phyloP scores from a whole-genome alignment of 2,329 filamentous ascomycete species.

The Lithohypha guttulata region DNA sequence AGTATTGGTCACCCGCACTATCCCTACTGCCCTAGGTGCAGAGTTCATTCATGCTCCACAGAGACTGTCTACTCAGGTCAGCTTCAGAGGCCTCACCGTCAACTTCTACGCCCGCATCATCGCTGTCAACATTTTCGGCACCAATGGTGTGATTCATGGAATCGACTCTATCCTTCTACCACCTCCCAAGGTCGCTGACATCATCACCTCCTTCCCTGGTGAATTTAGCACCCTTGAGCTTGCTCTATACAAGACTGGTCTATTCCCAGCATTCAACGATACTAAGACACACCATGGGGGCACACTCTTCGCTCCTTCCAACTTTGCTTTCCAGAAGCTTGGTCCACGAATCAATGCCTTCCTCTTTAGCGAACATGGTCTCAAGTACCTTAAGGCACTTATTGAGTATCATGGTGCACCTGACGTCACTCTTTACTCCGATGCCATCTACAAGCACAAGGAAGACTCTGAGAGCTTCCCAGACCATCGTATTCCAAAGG shows the following conservation, averaged over 20 bases:
- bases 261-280: slow-evolving; percentile 51
- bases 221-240: slow-evolving; percentile 71
- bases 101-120: slow-evolving; percentile 69
- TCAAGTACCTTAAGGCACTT: slow-evolving; percentile 65
- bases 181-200: slow-evolving; percentile 53
- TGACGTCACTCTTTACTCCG: slow-evolving; percentile 69
- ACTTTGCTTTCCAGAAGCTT: slow-evolving; percentile 67
- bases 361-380: slow-evolving; percentile 66
- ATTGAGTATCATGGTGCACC: slow-evolving; percentile 69
- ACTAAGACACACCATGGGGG: slow-evolving; percentile 49
- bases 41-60: slow-evolving; percentile 54
- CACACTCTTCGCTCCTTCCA: slow-evolving; percentile 72
- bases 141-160: slow-evolving; percentile 58
- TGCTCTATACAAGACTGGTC: slow-evolving; percentile 62
- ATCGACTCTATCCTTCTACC: slow-evolving; percentile 66
- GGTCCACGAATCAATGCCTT: slow-evolving; percentile 67
- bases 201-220: slow-evolving; percentile 55
- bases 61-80: slow-evolving; percentile 58
- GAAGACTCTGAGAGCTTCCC: slow-evolving; percentile 20
- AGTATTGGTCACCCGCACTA: slow-evolving; percentile 60
- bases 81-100: slow-evolving; percentile 53
- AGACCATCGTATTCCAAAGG: slow-evolving; percentile 27
- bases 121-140: slow-evolving; percentile 56
- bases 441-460: slow-evolving; percentile 60
- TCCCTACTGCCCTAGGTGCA: slow-evolving; percentile 57